phyloP scores from a whole-genome alignment of 169 alveolate species.

The Cytauxzoon felis region DNA sequence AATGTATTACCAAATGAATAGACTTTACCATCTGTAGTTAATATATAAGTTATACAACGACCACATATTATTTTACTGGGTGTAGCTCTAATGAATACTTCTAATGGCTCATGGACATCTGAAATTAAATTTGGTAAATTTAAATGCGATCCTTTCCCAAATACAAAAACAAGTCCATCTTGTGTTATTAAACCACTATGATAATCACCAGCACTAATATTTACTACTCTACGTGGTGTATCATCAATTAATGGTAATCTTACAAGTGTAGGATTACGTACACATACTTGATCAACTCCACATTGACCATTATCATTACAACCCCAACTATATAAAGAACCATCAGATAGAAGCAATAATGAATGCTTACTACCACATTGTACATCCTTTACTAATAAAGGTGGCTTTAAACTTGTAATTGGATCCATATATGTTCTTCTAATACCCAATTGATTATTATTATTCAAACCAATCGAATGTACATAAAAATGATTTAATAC shows the following conservation, averaged over 20 bases:
- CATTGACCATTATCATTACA: constrained; percentile 54
- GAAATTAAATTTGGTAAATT: constrained; percentile 12
- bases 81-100: background rate
- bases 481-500: constrained; percentile 30
- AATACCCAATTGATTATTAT: constrained; percentile 10
- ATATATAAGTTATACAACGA: constrained; percentile 37
- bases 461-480: constrained; percentile 31
- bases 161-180: constrained; percentile 31
- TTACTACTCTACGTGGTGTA: constrained; percentile 9
- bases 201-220: constrained; percentile 23
- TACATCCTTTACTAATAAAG: constrained; percentile 19
- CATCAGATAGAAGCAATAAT: constrained; percentile 42
- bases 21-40: constrained; percentile 15
- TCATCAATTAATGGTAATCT: constrained; percentile 10
- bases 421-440: constrained; percentile 12
- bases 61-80: constrained; percentile 17
- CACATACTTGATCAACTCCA: constrained; percentile 16
- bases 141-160: constrained; percentile 53
- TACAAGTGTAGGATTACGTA: constrained; percentile 38
- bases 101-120: constrained; percentile 1
- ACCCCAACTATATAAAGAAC: constrained; percentile 52
- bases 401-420: constrained; percentile 10
- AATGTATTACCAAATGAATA: constrained; percentile 36
- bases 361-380: constrained; percentile 48
- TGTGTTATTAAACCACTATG: constrained; percentile 35